These are phyloP conservation scores for Chlorencoelia australis DNA, from an alignment of 2,329 filamentous ascomycete species.

Conservation along the genomic window DNA sequence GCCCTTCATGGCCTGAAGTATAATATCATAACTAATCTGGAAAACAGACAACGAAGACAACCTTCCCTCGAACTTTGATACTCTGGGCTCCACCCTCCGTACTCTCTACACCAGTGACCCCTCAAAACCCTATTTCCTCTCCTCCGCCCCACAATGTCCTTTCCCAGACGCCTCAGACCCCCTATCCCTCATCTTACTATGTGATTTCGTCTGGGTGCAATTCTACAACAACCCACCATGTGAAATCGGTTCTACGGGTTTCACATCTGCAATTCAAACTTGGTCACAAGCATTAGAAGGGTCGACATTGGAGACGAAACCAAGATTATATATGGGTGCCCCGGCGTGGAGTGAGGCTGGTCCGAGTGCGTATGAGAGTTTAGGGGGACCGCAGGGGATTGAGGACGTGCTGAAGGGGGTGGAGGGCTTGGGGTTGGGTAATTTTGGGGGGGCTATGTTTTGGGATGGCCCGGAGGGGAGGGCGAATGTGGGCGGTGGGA, in stretches of 20 bases:
- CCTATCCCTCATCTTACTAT: constrained; percentile 22
- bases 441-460: constrained; percentile 33
- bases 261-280: constrained; percentile 20
- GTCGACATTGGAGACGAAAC: constrained; percentile 12
- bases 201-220: constrained; percentile 32
- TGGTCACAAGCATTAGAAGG: constrained; percentile 26
- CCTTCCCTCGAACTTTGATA: constrained; percentile 19
- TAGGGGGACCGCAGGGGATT: constrained; percentile 20
- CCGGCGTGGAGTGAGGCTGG: constrained; percentile 23
- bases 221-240: constrained; percentile 34
- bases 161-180: constrained; percentile 30
- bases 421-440: constrained; percentile 20
- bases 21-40: not conserved
- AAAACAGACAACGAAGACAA: constrained; percentile 28
- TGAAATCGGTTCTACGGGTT: constrained; percentile 23
- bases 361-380: constrained; percentile 26
- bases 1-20: not conserved
- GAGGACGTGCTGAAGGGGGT: constrained; percentile 23
- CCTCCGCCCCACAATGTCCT: constrained; percentile 32
- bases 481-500: constrained; percentile 22
- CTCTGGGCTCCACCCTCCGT: constrained; percentile 27
- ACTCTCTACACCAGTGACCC: constrained; percentile 9
- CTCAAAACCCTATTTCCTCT: constrained; percentile 28
- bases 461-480: constrained; percentile 25
- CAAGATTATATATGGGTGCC: constrained; percentile 29